These are phyloP conservation scores for Petasospora rhodanensis DNA, from an alignment of 1,139 yeast species.

Conservation along the genomic window DNA sequence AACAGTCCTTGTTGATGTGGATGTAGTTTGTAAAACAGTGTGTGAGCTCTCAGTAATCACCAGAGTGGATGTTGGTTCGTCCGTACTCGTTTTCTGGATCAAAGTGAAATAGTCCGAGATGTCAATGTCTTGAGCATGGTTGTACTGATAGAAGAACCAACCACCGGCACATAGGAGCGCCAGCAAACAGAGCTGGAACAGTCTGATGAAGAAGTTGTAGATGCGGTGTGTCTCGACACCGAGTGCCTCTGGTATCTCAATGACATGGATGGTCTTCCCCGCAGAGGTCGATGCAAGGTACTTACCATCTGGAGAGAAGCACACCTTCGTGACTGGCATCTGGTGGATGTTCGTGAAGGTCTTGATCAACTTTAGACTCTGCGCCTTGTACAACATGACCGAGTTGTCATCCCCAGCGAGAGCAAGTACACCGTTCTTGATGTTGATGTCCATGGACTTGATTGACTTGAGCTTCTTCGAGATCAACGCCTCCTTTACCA, in stretches of 20 bases:
- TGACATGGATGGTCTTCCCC: slow-evolving; percentile 66
- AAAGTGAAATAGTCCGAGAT: slow-evolving; percentile 23
- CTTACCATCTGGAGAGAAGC: slow-evolving; percentile 64
- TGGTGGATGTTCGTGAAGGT: slow-evolving; percentile 59
- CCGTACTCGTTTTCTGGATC: slow-evolving; percentile 16
- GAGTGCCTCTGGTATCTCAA: slow-evolving; percentile 46
- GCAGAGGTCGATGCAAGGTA: slow-evolving; percentile 77
- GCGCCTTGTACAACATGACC: slow-evolving; percentile 44
- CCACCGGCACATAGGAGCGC: slow-evolving; percentile 8
- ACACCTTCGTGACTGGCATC: slow-evolving; percentile 72
- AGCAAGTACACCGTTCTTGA: slow-evolving; percentile 51
- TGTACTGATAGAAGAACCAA: slow-evolving; percentile 16
- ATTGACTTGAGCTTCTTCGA: slow-evolving; percentile 56
- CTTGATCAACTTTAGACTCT: slow-evolving; percentile 28
- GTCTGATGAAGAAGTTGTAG: slow-evolving; percentile 20
- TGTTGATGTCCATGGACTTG: slow-evolving; percentile 57
- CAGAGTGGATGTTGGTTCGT: slow-evolving; percentile 1
- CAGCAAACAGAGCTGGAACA: slow-evolving; percentile 15
- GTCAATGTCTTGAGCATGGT: slow-evolving; percentile 11
- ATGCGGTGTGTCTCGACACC: slow-evolving; percentile 25
- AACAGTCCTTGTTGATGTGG: not conserved
- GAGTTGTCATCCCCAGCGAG: slow-evolving; percentile 52
- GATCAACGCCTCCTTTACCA: slow-evolving; percentile 37
- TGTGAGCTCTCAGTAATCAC: not conserved
- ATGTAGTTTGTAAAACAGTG: not conserved